Evolutionary conservation across 1,284 basidiomycete genomes (phyloP).

Genomic region (Cryptococcus wingfieldii): DNA sequence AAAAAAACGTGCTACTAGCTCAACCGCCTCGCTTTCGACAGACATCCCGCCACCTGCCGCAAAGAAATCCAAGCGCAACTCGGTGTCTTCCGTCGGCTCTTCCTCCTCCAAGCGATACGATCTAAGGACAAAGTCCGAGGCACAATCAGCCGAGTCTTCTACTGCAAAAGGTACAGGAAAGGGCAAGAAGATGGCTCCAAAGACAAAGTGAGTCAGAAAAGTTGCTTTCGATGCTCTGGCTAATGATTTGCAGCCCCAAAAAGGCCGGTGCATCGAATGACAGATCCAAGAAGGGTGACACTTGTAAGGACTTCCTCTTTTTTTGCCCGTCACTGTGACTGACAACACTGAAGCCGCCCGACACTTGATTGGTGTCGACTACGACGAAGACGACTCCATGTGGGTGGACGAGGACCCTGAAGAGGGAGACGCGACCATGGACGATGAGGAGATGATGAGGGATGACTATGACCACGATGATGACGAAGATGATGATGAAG

Average conservation of each 20-base stretch:
- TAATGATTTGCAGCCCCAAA: conserved; percentile 20
- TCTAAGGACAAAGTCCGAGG: conserved; percentile 19
- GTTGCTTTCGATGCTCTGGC: background rate
- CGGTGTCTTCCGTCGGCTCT: conserved; percentile 8
- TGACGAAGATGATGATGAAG: conserved; percentile 37
- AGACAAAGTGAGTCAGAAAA: conserved; percentile 27
- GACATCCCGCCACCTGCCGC: conserved; percentile 1
- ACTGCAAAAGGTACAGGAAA: conserved; percentile 26
- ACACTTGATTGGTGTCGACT: conserved; percentile 57
- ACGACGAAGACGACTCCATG: conserved; percentile 56
- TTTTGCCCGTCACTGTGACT: background rate
- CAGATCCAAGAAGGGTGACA: conserved; percentile 39
- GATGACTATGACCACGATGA: conserved; percentile 57
- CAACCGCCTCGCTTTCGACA: conserved; percentile 5
- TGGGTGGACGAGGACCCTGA: conserved; percentile 35
- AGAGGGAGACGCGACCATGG: conserved; percentile 15
- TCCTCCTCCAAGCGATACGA: conserved; percentile 11
- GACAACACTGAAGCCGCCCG: conserved; percentile 40
- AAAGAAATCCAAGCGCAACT: conserved; percentile 12
- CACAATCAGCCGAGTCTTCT: conserved; percentile 14
- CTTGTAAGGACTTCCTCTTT: conserved; percentile 13
- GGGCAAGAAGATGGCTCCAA: conserved; percentile 41
- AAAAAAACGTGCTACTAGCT: conserved; percentile 36
- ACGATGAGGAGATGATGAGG: conserved; percentile 70
- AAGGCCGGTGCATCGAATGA: conserved; percentile 11